A percentile compares a stretch with the other conserved stretches of the same genome.
Evolutionary conservation across 2,329 filamentous ascomycete species (phyloP).

Genomic region (Trichoderma sp.): DNA sequence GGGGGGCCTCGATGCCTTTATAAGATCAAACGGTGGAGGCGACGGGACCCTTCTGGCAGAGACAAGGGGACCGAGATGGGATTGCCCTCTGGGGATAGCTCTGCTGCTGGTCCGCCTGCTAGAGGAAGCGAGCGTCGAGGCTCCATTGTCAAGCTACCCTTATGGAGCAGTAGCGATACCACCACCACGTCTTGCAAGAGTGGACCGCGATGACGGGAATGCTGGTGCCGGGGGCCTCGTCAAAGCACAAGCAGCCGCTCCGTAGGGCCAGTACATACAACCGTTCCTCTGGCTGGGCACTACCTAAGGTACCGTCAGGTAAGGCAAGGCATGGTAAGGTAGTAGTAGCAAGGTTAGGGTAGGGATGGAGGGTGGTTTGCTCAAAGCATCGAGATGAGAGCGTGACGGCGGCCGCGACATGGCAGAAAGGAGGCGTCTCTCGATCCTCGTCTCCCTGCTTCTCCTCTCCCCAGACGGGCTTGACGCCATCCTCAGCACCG

Average conservation of each 20-base stretch:
- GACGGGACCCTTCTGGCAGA: slow-evolving; percentile 25
- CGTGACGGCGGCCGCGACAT: too few relatives aligned
- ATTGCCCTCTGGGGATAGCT: slow-evolving; percentile 17
- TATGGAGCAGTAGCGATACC: slow-evolving; percentile 16
- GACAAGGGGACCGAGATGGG: neutral
- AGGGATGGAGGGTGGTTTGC: too few relatives aligned
- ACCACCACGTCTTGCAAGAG: slow-evolving; percentile 5
- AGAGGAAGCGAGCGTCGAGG: neutral
- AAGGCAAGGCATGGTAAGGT: neutral
- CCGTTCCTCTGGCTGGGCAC: neutral
- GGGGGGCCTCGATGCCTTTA: slow-evolving; percentile 28
- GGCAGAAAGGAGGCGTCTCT: too few relatives aligned
- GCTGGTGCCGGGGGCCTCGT: neutral
- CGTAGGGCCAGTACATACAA: too few relatives aligned
- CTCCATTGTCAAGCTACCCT: slow-evolving; percentile 9
- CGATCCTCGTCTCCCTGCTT: too few relatives aligned
- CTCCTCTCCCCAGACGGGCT: too few relatives aligned
- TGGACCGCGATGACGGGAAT: slow-evolving; percentile 5
- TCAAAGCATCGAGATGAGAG: too few relatives aligned
- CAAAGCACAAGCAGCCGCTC: neutral
- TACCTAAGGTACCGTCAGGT: neutral
- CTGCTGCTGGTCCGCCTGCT: neutral
- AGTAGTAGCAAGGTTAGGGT: too few relatives aligned
- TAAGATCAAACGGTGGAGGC: slow-evolving; percentile 26
- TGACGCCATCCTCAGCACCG: neutral